Conservation (phyloP, 495 filamentous ascomycete species). For the Aspergillus conjunctus region DNA sequence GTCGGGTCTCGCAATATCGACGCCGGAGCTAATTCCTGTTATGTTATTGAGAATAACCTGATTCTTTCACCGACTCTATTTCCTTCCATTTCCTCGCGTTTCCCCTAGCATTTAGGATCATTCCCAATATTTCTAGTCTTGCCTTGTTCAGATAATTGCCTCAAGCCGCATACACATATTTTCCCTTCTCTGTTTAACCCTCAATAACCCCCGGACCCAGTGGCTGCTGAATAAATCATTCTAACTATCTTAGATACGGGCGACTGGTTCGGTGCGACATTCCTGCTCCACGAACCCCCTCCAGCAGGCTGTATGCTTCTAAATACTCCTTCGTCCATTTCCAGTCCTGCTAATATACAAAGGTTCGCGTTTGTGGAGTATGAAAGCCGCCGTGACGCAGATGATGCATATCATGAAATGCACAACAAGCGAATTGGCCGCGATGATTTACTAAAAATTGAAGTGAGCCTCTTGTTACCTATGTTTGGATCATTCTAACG, state of each 20-base stretch:
- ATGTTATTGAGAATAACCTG: conserved; percentile 11
- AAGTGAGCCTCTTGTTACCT: conserved; percentile 59
- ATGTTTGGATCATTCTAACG: conserved; percentile 12
- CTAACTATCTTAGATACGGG: conserved; percentile 71
- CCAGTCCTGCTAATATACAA: conserved; percentile 20
- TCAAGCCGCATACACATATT: not conserved
- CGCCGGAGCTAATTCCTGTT: conserved; percentile 21
- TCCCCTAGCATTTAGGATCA: not conserved
- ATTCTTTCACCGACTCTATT: conserved; percentile 5
- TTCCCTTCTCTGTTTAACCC: not conserved
- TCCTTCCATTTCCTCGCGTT: not conserved
- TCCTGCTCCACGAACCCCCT: conserved; percentile 88
- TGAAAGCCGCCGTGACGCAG: conserved; percentile 96
- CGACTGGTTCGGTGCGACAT: conserved; percentile 99
- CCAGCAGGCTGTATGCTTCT: conserved; percentile 81
- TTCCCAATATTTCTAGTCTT: not conserved
- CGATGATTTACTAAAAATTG: conserved; percentile 96
- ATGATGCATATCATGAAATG: conserved; percentile 99
- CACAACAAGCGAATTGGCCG: conserved; percentile 98
- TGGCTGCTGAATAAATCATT: conserved; percentile 6
- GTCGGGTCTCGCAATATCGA: conserved; percentile 28
- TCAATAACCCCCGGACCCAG: not conserved
- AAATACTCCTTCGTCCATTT: conserved; percentile 27
- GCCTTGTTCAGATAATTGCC: not conserved
- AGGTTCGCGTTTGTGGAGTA: conserved; percentile 99